phyloP scores from a whole-genome alignment of 1,284 basidiomycete genomes.

The Ceratobasidium sp. region DNA sequence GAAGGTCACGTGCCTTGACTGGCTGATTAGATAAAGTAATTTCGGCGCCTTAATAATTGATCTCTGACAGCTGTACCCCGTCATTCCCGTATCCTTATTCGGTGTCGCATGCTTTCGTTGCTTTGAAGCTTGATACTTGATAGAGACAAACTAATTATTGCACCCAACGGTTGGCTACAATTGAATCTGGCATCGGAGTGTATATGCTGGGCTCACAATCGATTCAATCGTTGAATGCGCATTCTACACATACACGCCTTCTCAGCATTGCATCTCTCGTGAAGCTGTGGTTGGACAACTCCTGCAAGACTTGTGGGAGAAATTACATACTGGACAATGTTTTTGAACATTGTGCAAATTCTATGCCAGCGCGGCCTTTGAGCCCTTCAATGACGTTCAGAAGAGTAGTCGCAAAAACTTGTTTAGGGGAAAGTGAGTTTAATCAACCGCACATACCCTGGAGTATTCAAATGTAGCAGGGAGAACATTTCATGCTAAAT shows the following conservation, averaged over 20 bases:
- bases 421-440: conserved; percentile 11
- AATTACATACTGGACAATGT: background rate
- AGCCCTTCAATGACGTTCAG: background rate
- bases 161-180: background rate
- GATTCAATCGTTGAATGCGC: conserved; percentile 18
- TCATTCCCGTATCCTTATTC: conserved; percentile 21
- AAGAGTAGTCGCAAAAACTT: background rate
- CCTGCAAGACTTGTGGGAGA: background rate
- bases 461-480: background rate
- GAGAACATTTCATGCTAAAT: background rate
- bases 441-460: background rate
- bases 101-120: conserved; percentile 17
- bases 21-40: too few species aligned
- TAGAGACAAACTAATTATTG: background rate
- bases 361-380: background rate
- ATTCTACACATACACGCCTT: conserved; percentile 30
- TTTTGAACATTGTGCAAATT: background rate
- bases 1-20: too few species aligned
- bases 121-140: background rate
- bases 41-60: too few species aligned
- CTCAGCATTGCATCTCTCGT: conserved; percentile 33
- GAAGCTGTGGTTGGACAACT: conserved; percentile 8
- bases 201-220: conserved; percentile 31
- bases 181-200: background rate
- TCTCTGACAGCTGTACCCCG: conserved; percentile 2